Evolutionary conservation across 257 asterid species (phyloP).

Genomic region (Salvia splendens): DNA sequence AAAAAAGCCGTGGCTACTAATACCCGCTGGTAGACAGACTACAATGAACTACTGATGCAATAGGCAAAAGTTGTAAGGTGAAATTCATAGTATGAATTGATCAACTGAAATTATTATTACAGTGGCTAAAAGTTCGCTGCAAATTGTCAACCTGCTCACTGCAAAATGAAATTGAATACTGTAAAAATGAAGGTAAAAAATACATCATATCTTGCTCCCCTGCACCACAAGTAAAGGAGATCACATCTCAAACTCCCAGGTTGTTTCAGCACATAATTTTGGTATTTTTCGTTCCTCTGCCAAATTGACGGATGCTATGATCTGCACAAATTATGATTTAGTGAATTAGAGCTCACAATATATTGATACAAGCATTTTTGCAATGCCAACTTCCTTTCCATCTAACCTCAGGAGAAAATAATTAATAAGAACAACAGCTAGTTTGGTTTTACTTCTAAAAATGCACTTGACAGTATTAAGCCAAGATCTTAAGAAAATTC

Average conservation of each 20-base stretch:
- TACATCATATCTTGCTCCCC: conserved; percentile 1
- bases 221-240: conserved; percentile 28
- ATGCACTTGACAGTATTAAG: not conserved
- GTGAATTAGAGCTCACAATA: conserved; percentile 22
- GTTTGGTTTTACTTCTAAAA: not conserved
- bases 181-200: conserved; percentile 12
- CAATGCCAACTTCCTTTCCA: not conserved
- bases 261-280: conserved; percentile 72
- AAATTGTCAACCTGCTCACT: conserved; percentile 30
- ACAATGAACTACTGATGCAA: not conserved
- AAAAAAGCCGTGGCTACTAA: no score
- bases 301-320: conserved; percentile 68
- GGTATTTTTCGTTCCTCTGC: conserved; percentile 69
- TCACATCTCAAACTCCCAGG: conserved; percentile 84
- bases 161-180: conserved; percentile 16
- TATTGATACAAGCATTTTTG: not conserved
- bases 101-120: conserved; percentile 10
- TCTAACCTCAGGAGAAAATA: not conserved
- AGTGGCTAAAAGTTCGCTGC: conserved; percentile 32
- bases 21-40: no score
- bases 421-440: conserved; percentile 11
- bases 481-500: not conserved
- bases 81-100: conserved; percentile 17
- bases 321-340: conserved; percentile 42
- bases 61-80: not conserved